These are phyloP conservation scores for Paralagenidium karlingii DNA, from an alignment of 352 stramenopile species.

Conservation along the genomic window DNA sequence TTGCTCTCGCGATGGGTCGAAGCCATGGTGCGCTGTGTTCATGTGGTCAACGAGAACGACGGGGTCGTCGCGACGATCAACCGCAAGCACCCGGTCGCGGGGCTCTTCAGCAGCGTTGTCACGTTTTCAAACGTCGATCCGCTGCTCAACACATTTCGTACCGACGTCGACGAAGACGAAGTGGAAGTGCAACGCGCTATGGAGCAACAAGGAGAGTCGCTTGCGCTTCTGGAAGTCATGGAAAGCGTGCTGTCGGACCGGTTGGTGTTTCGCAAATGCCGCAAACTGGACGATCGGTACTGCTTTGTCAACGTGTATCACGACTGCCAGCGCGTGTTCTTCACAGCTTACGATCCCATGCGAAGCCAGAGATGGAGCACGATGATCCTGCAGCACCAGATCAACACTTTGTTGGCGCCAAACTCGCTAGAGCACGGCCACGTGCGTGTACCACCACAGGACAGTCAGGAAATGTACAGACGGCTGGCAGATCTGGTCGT, in stretches of 20 bases:
- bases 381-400: conserved; percentile 31
- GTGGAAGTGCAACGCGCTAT: too few species aligned
- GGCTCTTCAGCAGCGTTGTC: conserved; percentile 56
- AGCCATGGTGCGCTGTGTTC: conserved; percentile 19
- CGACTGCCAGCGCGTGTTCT: conserved; percentile 54
- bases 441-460: conserved; percentile 27
- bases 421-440: conserved; percentile 34
- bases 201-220: not conserved
- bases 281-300: conserved; percentile 21
- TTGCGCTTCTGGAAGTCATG: conserved; percentile 34
- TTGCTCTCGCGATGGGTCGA: conserved; percentile 40
- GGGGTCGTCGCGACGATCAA: conserved; percentile 34
- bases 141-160: too few species aligned
- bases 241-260: conserved; percentile 49
- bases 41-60: conserved; percentile 23
- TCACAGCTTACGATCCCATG: conserved; percentile 47
- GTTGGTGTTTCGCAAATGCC: conserved; percentile 40
- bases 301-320: conserved; percentile 60
- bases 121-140: conserved; percentile 18
- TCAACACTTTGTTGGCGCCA: conserved; percentile 45
- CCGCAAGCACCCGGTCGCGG: conserved; percentile 26
- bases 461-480: conserved; percentile 42
- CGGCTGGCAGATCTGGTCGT: too few species aligned
- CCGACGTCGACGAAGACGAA: conserved; percentile 4
- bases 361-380: conserved; percentile 36